phyloP scores from a whole-genome alignment of 306 rosid genomes.

The Vachellia collinsii region DNA sequence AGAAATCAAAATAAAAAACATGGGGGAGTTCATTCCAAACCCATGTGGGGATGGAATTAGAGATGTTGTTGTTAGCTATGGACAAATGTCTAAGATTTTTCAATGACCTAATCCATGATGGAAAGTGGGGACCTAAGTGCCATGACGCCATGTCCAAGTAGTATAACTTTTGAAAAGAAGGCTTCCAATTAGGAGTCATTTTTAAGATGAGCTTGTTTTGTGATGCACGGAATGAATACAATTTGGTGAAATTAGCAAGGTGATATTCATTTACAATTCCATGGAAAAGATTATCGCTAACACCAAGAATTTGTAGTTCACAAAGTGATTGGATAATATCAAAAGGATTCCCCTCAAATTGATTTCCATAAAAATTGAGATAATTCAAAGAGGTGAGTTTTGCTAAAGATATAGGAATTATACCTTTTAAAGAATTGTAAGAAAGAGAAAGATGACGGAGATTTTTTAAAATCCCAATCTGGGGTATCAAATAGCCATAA shows the following conservation, averaged over 20 bases:
- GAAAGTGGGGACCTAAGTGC: constrained; percentile 1
- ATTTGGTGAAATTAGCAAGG: no score
- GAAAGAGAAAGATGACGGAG: background rate
- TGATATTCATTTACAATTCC: background rate
- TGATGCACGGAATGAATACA: no score
- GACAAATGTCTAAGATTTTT: background rate
- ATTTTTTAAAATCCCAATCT: background rate
- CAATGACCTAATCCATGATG: constrained; percentile 20
- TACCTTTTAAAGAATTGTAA: background rate
- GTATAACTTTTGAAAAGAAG: background rate
- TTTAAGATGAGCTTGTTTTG: constrained; percentile 2
- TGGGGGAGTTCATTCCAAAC: no score
- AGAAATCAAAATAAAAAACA: no score
- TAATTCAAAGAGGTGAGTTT: background rate
- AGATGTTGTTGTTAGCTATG: background rate
- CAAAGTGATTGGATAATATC: background rate
- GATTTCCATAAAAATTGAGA: background rate
- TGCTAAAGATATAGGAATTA: background rate
- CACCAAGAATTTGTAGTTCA: background rate
- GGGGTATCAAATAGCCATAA: no score
- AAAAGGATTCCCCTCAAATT: background rate
- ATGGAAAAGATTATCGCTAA: background rate
- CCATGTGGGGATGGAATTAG: no score
- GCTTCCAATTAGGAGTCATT: constrained; percentile 17
- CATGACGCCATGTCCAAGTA: fast-evolving